Evolutionary conservation across 257 asterid genomes (phyloP).

Genomic region (Solanum peruvianum): DNA sequence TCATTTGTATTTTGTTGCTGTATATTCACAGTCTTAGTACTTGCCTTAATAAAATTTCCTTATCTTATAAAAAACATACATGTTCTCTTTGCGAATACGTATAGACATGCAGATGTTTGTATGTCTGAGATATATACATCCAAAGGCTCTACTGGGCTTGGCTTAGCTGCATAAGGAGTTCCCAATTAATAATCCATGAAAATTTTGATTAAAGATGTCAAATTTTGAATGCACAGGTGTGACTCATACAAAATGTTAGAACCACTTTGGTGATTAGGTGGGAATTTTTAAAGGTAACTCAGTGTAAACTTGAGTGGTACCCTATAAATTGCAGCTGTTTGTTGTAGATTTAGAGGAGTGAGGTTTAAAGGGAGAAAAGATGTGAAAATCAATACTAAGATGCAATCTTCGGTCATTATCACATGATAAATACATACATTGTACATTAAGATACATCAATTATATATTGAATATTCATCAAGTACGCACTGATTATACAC

Average conservation of each 20-base stretch:
- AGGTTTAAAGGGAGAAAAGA: neutral
- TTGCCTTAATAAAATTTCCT: neutral
- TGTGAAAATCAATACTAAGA: neutral
- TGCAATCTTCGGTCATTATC: neutral
- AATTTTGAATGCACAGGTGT: neutral
- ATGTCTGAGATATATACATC: neutral
- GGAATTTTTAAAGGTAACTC: neutral
- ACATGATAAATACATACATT: neutral
- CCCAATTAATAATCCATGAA: neutral
- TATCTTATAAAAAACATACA: neutral
- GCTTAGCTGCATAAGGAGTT: neutral
- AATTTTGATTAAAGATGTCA: neutral
- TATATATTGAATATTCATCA: neutral
- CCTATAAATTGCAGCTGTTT: neutral
- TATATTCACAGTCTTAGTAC: neutral
- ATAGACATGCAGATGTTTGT: neutral
- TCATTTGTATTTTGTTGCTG: neutral
- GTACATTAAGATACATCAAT: neutral
- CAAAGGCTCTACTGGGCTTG: neutral
- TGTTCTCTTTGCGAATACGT: neutral
- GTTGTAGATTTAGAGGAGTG: neutral
- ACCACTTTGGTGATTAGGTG: neutral
- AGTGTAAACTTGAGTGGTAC: neutral
- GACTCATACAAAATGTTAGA: neutral
- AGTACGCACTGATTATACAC: neutral